These are phyloP conservation scores for Exophiala phaeomuriformis DNA, from an alignment of 2,329 filamentous ascomycete species.

Conservation along the genomic window DNA sequence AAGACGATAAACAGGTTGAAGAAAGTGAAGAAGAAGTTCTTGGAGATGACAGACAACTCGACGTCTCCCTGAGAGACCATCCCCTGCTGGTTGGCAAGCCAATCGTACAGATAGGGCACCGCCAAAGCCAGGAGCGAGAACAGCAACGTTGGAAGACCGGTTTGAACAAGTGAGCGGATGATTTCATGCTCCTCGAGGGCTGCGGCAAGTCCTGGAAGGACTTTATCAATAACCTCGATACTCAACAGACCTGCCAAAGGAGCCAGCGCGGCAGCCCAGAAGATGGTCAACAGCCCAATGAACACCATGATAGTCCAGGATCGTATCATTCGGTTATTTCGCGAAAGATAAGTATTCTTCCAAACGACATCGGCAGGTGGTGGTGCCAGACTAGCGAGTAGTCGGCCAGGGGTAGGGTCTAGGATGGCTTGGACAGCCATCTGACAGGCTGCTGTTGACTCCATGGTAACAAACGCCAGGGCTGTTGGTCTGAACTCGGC, in stretches of 20 bases:
- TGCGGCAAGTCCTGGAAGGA: constrained; percentile 63
- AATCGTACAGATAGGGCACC: constrained; percentile 92
- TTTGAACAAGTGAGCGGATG: constrained; percentile 70
- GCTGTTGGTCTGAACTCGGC: constrained; percentile 72
- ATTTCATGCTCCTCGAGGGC: constrained; percentile 62
- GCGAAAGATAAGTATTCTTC: constrained; percentile 81
- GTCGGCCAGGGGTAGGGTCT: constrained; percentile 76
- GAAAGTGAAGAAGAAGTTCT: constrained; percentile 99
- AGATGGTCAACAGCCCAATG: constrained; percentile 73
- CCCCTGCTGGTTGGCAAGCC: constrained; percentile 80
- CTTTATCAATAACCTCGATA: constrained; percentile 67
- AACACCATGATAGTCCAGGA: constrained; percentile 78
- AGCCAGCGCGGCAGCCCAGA: constrained; percentile 80
- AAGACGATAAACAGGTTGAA: constrained; percentile 98
- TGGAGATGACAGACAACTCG: constrained; percentile 88
- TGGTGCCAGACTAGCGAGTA: constrained; percentile 79
- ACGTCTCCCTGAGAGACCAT: constrained; percentile 94
- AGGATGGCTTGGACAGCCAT: constrained; percentile 95
- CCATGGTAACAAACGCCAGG: constrained; percentile 94
- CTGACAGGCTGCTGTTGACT: constrained; percentile 83
- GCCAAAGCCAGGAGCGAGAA: constrained; percentile 81
- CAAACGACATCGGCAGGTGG: constrained; percentile 90
- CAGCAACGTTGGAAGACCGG: constrained; percentile 75
- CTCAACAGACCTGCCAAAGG: constrained; percentile 73
- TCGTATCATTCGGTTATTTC: constrained; percentile 63